phyloP scores from a whole-genome alignment of 2,329 filamentous ascomycete species.

The Colletotrichum sublineola region DNA sequence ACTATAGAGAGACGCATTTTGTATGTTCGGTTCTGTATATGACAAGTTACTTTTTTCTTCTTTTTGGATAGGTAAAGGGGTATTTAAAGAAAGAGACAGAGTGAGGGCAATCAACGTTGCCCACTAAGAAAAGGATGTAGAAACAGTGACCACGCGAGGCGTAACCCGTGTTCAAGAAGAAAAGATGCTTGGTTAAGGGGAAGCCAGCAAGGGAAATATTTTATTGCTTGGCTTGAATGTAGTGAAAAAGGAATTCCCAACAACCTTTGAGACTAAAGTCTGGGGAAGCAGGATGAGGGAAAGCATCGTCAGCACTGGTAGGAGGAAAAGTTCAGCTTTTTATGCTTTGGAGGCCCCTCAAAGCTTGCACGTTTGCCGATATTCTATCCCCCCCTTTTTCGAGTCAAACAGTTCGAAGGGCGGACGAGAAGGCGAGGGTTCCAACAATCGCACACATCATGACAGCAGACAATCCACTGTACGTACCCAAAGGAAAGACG shows the following conservation, averaged over 20 bases:
- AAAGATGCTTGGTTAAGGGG: conserved; percentile 9
- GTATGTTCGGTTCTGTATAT: neutral
- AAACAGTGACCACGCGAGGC: neutral
- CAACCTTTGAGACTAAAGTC: neutral
- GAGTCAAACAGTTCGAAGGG: neutral
- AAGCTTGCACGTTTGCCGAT: conserved; percentile 12
- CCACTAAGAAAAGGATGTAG: neutral
- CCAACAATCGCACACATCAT: neutral
- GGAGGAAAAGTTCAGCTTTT: conserved; percentile 18
- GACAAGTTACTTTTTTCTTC: neutral
- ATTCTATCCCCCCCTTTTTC: neutral
- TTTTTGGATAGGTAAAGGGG: neutral
- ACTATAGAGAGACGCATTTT: conserved; percentile 37
- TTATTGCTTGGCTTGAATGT: neutral
- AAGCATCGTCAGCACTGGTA: neutral
- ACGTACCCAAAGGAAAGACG: neutral
- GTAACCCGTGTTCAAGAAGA: conserved; percentile 8
- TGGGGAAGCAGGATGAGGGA: neutral
- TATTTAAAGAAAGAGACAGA: neutral
- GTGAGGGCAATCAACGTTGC: neutral
- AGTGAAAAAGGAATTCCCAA: conserved; percentile 16
- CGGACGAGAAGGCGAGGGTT: neutral
- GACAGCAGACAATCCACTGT: neutral
- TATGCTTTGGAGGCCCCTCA: conserved; percentile 30
- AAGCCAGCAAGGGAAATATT: neutral